Conservation (phyloP, 1,284 basidiomycete species). For the Trichosporon coremiiforme region DNA sequence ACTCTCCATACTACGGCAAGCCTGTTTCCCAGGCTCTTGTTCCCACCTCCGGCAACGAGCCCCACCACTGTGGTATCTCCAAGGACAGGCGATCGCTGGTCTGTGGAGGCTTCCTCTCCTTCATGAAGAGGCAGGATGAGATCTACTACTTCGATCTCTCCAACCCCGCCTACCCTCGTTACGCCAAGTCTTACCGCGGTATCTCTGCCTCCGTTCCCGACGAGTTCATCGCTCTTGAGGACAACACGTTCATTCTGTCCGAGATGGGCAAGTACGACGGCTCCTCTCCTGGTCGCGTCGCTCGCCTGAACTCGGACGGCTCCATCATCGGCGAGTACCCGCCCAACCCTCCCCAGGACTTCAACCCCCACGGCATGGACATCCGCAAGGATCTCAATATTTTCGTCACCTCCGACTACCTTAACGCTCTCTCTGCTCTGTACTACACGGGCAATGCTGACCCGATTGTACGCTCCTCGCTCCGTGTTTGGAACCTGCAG, state of each 20-base stretch:
- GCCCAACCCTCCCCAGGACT: slow-evolving; percentile 19
- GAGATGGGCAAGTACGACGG: slow-evolving; percentile 27
- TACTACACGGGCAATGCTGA: slow-evolving; percentile 22
- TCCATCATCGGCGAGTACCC: slow-evolving; percentile 27
- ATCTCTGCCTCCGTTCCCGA: slow-evolving; percentile 25
- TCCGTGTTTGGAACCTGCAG: slow-evolving; percentile 29
- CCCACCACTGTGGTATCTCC: slow-evolving; percentile 30
- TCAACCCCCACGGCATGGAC: slow-evolving; percentile 31
- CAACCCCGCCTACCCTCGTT: slow-evolving; percentile 23
- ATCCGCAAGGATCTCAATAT: slow-evolving; percentile 31
- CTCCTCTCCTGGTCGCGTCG: slow-evolving; percentile 24
- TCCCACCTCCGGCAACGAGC: slow-evolving; percentile 25
- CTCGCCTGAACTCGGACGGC: slow-evolving; percentile 23
- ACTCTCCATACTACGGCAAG: slow-evolving; percentile 26
- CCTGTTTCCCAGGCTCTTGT: slow-evolving; percentile 23
- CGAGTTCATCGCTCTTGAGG: slow-evolving; percentile 27
- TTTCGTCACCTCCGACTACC: slow-evolving; percentile 28
- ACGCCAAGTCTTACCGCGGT: slow-evolving; percentile 8
- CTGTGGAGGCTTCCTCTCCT: slow-evolving; percentile 31
- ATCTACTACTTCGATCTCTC: slow-evolving; percentile 29
- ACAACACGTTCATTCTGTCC: slow-evolving; percentile 28
- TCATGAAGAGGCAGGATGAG: slow-evolving; percentile 23
- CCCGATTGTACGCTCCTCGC: slow-evolving; percentile 18
- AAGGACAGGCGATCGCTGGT: slow-evolving; percentile 19
- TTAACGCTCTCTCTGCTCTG: slow-evolving; percentile 21